Base-by-base conservation (phyloP, 257 asterid species). In the Catharanthus roseus region DNA sequence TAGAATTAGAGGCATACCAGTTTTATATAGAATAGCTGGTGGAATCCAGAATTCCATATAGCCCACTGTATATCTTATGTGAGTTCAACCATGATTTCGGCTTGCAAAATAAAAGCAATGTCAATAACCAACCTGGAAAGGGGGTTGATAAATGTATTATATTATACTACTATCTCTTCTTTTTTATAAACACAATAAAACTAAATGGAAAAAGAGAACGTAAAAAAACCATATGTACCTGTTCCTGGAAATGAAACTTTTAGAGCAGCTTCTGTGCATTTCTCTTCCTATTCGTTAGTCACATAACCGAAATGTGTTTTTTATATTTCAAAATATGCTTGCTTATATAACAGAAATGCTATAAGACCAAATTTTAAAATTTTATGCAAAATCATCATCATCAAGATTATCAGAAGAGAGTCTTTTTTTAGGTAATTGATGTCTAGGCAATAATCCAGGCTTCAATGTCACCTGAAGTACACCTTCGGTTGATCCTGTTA, bases 381-480 rank as follows among this genome's bases (percentile, higher is more conserved):
- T 71, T 79, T 87, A 90, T 39, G 64, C 83, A 75, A 89, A 93
- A 85, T 93, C 97, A 72, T 88, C 93, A 71, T 88, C 89, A 61
- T 63, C 65, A 55, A 77, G 47, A 77, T 44, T 77, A 65, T 64
- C 75, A 72, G 85, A 84, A 75, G 86, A 80, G 55, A 72, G 47
- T 68, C 79, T 83, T 74, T 82, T 86, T 73, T 77, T 75, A 72
- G 90, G 85, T 64, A 80, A 78, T 60, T 76, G 84, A 74, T 81
- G 73, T 66, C 69, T 70, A 56, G 77, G 77, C 44, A 81, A 74
- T 51, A 78, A 65, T 71, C 77, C 77, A 65, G 83, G 78, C 24
- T 72, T 74, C 36, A 38, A 28, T 29, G 51, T 47, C 76, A 74
- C 77, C 39, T 51, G 69, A 74, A 74, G 29, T 79, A 74, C 78